Conservation (phyloP, 2,329 filamentous ascomycete species). For the Aspergillus felis region DNA sequence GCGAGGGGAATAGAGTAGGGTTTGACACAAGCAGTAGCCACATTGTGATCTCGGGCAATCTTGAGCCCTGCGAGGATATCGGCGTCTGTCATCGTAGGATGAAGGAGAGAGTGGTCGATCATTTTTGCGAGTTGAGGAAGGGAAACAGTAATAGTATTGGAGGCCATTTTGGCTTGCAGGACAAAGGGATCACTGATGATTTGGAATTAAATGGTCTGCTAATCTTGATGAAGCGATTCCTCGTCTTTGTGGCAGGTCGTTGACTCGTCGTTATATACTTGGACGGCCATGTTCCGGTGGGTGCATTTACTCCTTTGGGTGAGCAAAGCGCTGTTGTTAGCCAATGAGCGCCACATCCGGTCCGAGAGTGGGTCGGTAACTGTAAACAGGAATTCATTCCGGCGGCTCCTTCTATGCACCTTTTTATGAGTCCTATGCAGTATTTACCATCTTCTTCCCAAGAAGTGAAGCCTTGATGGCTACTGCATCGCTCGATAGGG, state of each 20-base stretch:
- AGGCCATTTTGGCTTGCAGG: neutral
- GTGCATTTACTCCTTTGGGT: neutral
- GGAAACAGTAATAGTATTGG: conserved; percentile 28
- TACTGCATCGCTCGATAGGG: neutral
- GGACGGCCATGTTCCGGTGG: neutral
- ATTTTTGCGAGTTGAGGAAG: conserved; percentile 29
- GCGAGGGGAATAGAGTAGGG: conserved; percentile 53
- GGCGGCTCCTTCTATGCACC: neutral
- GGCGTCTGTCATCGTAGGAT: conserved; percentile 58
- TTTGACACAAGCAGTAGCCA: conserved; percentile 58
- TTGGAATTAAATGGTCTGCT: neutral
- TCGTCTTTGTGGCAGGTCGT: neutral
- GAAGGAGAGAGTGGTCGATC: conserved; percentile 61
- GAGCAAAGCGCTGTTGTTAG: neutral
- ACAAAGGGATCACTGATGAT: neutral
- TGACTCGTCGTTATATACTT: neutral
- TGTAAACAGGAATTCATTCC: neutral
- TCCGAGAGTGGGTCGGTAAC: neutral
- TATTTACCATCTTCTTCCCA: no score
- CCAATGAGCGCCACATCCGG: neutral
- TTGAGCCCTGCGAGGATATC: conserved; percentile 50
- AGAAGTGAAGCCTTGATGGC: neutral
- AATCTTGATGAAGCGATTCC: neutral
- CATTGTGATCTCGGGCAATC: conserved; percentile 46
- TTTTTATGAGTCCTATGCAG: no score